A percentile compares a stretch with the other conserved stretches of the same genome.
Evolutionary conservation across 164 flowering plant genomes (phyloP).

Genomic region (Vitis riparia): DNA sequence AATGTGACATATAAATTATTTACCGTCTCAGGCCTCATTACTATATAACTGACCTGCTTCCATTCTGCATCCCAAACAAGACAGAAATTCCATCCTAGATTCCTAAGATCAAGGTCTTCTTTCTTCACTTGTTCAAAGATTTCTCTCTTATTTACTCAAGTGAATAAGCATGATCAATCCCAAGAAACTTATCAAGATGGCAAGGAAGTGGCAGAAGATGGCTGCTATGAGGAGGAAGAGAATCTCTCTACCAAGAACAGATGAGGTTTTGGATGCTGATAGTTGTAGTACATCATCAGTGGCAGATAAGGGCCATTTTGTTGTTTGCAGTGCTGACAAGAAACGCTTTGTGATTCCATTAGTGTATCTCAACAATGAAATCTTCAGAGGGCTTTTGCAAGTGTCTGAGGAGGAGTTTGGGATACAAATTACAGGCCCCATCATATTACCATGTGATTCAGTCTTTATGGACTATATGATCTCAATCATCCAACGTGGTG

Average conservation of each 20-base stretch:
- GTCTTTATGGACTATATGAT: conserved; percentile 3
- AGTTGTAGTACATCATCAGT: neutral
- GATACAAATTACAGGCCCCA: neutral
- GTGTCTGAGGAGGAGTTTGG: conserved; percentile 14
- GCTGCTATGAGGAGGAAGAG: conserved; percentile 13
- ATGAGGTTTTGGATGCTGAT: neutral
- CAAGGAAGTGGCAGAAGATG: conserved; percentile 22
- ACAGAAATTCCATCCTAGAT: neutral
- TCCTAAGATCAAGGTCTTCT: neutral
- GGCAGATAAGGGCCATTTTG: conserved; percentile 6
- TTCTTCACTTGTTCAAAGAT: too few species aligned
- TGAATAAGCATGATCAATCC: conserved; percentile 22
- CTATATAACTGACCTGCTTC: neutral
- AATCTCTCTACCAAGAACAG: conserved; percentile 8
- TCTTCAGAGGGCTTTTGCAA: conserved; percentile 8
- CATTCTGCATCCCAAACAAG: too few species aligned
- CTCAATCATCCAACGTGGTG: conserved; percentile 1
- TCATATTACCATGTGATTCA: conserved; percentile 4
- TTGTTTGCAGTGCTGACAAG: neutral
- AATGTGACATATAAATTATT: too few species aligned
- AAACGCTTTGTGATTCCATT: conserved; percentile 1
- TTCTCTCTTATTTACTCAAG: neutral
- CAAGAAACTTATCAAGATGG: conserved; percentile 28
- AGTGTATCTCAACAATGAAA: neutral
- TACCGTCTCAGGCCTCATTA: too few species aligned